Evolutionary conservation across 2,329 filamentous ascomycete species (phyloP).

Genomic region (Botrytis squamosa): DNA sequence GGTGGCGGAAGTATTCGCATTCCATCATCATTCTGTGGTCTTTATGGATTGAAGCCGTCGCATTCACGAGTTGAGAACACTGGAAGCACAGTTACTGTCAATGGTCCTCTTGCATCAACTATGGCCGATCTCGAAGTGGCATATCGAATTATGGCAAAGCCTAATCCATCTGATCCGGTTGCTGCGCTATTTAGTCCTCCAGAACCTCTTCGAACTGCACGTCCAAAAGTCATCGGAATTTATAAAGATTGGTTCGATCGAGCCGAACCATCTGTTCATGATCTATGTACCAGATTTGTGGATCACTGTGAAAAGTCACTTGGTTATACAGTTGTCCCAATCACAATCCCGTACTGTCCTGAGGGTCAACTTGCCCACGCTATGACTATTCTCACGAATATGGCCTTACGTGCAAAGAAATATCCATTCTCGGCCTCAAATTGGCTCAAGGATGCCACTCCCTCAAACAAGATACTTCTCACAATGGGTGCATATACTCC

Average conservation of each 20-base stretch:
- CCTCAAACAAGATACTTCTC: constrained; percentile 69
- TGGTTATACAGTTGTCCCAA: constrained; percentile 54
- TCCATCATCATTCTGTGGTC: constrained; percentile 38
- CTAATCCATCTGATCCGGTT: constrained; percentile 61
- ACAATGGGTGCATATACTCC: constrained; percentile 62
- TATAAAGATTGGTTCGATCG: constrained; percentile 67
- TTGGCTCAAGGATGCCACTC: constrained; percentile 57
- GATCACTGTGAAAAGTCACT: constrained; percentile 53
- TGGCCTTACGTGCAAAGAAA: constrained; percentile 46
- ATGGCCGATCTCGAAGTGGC: constrained; percentile 76
- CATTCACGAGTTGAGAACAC: constrained; percentile 66
- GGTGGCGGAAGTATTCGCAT: constrained; percentile 66
- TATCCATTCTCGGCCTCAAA: constrained; percentile 29
- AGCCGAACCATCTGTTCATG: constrained; percentile 62
- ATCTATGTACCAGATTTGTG: constrained; percentile 61
- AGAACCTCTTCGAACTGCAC: constrained; percentile 42
- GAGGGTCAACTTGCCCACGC: constrained; percentile 77
- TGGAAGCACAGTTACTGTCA: constrained; percentile 57
- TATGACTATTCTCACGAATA: constrained; percentile 73
- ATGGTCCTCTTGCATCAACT: constrained; percentile 73
- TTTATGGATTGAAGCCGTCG: constrained; percentile 78
- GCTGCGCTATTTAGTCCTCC: constrained; percentile 61
- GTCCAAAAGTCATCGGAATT: constrained; percentile 65
- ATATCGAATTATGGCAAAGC: constrained; percentile 75
- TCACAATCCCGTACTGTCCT: constrained; percentile 63